Conservation (phyloP, 2,329 filamentous ascomycete genomes). For the Phoma sp. region DNA sequence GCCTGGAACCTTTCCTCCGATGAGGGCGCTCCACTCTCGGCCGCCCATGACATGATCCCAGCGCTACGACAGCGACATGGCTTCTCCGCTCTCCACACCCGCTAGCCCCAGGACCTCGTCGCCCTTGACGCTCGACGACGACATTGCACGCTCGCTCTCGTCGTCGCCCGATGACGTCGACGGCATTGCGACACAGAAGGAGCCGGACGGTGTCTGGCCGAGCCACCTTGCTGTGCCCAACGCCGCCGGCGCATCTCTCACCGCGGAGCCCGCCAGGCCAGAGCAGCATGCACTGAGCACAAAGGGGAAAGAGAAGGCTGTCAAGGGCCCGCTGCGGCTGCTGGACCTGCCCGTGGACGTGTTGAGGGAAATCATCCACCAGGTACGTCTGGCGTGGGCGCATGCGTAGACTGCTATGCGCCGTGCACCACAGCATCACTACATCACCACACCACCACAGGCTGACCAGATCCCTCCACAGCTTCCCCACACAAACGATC, state of each 20-base stretch:
- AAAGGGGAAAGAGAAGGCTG: conserved; percentile 49
- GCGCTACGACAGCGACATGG: conserved; percentile 39
- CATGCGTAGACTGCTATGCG: neutral
- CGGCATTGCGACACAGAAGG: conserved; percentile 18
- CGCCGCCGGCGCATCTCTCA: conserved; percentile 14
- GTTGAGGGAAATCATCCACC: conserved; percentile 77
- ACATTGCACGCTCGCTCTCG: conserved; percentile 24
- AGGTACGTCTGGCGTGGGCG: conserved; percentile 58
- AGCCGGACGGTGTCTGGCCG: conserved; percentile 21
- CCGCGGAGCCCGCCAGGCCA: conserved; percentile 23
- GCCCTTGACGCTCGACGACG: conserved; percentile 36
- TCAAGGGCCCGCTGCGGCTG: conserved; percentile 65
- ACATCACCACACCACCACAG: neutral
- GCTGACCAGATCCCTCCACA: conserved; percentile 46
- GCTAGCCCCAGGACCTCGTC: conserved; percentile 37
- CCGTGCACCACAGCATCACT: neutral
- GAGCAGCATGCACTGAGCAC: conserved; percentile 53
- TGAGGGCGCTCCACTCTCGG: conserved; percentile 37
- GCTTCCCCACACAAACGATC: conserved; percentile 82
- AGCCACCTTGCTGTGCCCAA: conserved; percentile 9
- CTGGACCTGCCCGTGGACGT: conserved; percentile 81
- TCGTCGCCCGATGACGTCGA: conserved; percentile 33
- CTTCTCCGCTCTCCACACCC: conserved; percentile 38
- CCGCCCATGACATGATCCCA: conserved; percentile 33
- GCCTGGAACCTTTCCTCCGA: conserved; percentile 28